Evolutionary conservation across 2,329 filamentous ascomycete genomes (phyloP).

Genomic region (Beauveria rudraprayagi): DNA sequence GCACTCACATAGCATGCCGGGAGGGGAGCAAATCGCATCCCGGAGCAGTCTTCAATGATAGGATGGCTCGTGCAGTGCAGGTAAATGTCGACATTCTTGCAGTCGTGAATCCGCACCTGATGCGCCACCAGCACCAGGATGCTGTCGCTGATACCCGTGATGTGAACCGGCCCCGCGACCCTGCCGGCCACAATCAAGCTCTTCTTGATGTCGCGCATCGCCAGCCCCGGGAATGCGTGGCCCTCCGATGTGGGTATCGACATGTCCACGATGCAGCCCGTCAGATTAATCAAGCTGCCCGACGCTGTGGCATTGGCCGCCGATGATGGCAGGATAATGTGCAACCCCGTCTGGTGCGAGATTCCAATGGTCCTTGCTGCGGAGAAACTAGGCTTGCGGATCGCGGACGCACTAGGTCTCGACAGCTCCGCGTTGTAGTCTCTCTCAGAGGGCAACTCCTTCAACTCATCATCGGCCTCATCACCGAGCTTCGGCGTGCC

Average conservation of each 20-base stretch:
- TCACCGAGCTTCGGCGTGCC: slow-evolving; percentile 1
- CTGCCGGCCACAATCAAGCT: slow-evolving; percentile 72
- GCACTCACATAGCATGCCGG: slow-evolving; percentile 59
- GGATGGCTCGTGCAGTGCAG: slow-evolving; percentile 74
- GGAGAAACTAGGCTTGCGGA: slow-evolving; percentile 58
- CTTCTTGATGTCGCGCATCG: slow-evolving; percentile 58
- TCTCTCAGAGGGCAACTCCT: slow-evolving; percentile 7
- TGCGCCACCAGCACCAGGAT: slow-evolving; percentile 71
- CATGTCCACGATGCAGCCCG: slow-evolving; percentile 71
- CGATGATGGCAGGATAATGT: slow-evolving; percentile 69
- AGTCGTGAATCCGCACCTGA: slow-evolving; percentile 93
- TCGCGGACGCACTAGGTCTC: slow-evolving; percentile 26
- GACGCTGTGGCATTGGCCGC: slow-evolving; percentile 65
- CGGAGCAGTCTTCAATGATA: slow-evolving; percentile 84
- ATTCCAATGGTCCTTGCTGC: slow-evolving; percentile 55
- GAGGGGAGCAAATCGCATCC: slow-evolving; percentile 70
- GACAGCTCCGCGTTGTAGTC: slow-evolving; percentile 53
- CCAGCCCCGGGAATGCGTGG: slow-evolving; percentile 60
- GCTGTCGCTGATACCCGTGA: slow-evolving; percentile 66
- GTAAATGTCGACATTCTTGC: slow-evolving; percentile 73
- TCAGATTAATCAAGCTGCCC: slow-evolving; percentile 62
- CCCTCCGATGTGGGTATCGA: slow-evolving; percentile 51
- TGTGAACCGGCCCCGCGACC: slow-evolving; percentile 72
- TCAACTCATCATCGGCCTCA: slow-evolving; percentile 18
- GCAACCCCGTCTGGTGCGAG: slow-evolving; percentile 55